phyloP scores from a whole-genome alignment of 768 basidiomycete species.

The Mycena pura region DNA sequence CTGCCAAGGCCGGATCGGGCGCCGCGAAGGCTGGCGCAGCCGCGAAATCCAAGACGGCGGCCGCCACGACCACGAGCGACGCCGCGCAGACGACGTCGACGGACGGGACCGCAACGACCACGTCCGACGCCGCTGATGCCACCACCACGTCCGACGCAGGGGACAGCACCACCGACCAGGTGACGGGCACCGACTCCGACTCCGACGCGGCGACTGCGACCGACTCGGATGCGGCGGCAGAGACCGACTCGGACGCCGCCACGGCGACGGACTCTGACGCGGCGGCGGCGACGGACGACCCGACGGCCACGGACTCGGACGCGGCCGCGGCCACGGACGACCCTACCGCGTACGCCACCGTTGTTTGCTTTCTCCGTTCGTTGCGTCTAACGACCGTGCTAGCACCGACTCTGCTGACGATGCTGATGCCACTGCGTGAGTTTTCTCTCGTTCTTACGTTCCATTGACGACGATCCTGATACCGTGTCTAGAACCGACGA shows the following conservation, averaged over 20 bases:
- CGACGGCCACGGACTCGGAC: no score
- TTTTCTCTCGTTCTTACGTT: background rate
- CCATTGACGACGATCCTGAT: background rate
- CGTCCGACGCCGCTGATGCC: background rate
- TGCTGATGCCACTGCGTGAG: background rate
- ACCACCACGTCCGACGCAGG: background rate
- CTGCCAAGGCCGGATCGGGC: constrained; percentile 5
- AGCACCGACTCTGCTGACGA: constrained; percentile 1
- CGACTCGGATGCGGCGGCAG: no score
- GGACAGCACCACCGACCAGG: no score
- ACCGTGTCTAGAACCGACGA: background rate
- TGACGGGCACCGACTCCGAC: no score
- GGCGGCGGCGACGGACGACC: no score
- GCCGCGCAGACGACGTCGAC: no score
- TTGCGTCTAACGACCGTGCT: background rate
- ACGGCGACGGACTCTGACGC: no score
- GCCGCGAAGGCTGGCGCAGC: constrained; percentile 18
- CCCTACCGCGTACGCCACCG: no score
- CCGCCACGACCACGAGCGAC: constrained; percentile 8
- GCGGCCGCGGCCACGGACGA: background rate
- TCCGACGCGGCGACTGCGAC: no score
- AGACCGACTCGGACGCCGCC: no score
- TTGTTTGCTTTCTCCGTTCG: no score
- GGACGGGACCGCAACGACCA: no score
- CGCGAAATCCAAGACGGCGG: constrained; percentile 8